These are phyloP conservation scores for Lachnellula subtilissima DNA, from an alignment of 2,329 filamentous ascomycete species.

Conservation along the genomic window DNA sequence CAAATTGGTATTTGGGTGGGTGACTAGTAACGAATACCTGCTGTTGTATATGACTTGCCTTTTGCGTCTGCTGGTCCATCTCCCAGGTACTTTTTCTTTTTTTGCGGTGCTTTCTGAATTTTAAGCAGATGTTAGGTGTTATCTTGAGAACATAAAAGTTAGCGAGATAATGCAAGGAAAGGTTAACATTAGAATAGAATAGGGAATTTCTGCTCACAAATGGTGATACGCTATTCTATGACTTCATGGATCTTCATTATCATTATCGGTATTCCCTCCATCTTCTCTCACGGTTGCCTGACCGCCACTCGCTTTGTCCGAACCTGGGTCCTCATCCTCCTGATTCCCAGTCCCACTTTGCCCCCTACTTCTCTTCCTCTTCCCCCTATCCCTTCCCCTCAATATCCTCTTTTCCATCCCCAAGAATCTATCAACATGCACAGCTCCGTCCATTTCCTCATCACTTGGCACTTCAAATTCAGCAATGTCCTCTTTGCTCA, in stretches of 20 bases:
- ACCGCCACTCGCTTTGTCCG: too few relatives aligned
- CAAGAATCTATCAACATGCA: constrained; percentile 66
- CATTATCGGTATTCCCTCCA: too few relatives aligned
- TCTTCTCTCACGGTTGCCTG: too few relatives aligned
- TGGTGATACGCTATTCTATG: too few relatives aligned
- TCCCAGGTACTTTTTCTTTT: too few relatives aligned
- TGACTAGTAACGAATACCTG: background rate
- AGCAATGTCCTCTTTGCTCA: constrained; percentile 45
- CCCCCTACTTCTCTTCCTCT: constrained; percentile 16
- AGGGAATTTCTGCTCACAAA: too few relatives aligned
- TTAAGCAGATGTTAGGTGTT: too few relatives aligned
- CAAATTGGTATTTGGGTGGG: background rate
- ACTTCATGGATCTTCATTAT: too few relatives aligned
- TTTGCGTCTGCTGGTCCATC: background rate
- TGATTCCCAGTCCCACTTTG: constrained; percentile 3
- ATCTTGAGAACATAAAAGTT: too few relatives aligned
- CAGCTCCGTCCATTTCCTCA: constrained; percentile 52
- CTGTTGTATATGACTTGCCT: background rate
- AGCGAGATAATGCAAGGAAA: too few relatives aligned
- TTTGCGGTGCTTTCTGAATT: too few relatives aligned
- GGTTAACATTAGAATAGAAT: too few relatives aligned
- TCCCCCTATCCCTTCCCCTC: constrained; percentile 10
- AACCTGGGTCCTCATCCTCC: background rate
- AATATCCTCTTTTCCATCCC: constrained; percentile 40
- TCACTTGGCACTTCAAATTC: constrained; percentile 38